Conservation (phyloP, 176 grass and related monocot species). For the Otatea glauca region DNA sequence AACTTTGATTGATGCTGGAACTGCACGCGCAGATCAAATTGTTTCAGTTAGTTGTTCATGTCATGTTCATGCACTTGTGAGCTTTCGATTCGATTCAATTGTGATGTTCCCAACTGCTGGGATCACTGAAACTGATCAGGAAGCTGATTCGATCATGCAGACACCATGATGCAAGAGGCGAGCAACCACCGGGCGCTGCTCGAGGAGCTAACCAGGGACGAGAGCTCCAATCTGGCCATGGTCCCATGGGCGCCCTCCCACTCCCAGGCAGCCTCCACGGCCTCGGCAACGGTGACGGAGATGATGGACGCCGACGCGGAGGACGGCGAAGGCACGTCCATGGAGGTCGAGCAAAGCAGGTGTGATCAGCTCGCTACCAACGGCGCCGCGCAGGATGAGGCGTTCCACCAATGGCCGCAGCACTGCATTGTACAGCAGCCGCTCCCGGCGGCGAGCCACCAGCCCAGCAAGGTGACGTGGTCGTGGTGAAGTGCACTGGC, state of each 20-base stretch:
- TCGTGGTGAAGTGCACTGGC: slow-evolving; percentile 20
- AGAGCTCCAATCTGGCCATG: slow-evolving; percentile 42
- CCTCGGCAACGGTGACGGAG: background rate
- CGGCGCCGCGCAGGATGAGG: background rate
- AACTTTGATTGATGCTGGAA: background rate
- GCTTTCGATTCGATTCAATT: background rate
- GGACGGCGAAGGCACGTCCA: slow-evolving; percentile 44
- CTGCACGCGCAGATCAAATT: background rate
- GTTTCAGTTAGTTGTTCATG: background rate
- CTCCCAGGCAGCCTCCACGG: background rate
- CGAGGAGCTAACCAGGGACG: slow-evolving; percentile 23
- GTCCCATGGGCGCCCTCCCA: slow-evolving; percentile 40
- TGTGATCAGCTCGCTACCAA: background rate
- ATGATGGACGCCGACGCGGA: slow-evolving; percentile 49
- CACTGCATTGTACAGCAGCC: slow-evolving; percentile 49
- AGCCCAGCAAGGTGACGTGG: slow-evolving; percentile 40
- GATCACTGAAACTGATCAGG: background rate
- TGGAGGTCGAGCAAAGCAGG: slow-evolving; percentile 44
- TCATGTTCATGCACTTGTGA: background rate
- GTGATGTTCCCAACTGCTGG: background rate
- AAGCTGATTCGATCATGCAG: slow-evolving; percentile 14
- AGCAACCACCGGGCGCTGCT: slow-evolving; percentile 29
- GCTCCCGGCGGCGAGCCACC: slow-evolving; percentile 41
- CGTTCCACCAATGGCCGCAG: slow-evolving; percentile 6
- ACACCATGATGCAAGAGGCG: slow-evolving; percentile 27